Conservation (phyloP, 2,329 filamentous ascomycete genomes). For the Trichophyton equinum region DNA sequence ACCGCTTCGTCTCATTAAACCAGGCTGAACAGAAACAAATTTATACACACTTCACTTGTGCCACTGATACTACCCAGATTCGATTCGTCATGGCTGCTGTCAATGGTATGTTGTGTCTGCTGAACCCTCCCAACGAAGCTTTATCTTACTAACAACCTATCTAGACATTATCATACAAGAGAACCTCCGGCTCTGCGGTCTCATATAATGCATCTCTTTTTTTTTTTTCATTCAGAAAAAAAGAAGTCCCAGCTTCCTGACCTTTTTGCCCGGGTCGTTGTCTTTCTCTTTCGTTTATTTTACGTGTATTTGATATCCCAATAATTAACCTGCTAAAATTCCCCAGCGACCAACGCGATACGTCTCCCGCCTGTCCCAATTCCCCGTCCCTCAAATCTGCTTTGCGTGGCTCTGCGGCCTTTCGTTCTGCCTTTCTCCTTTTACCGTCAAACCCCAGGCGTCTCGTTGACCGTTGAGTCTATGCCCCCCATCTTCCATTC, state of each 20-base stretch:
- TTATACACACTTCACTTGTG: constrained; percentile 98
- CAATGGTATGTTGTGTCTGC: constrained; percentile 55
- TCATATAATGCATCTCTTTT: constrained; percentile 56
- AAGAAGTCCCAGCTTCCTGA: constrained; percentile 19
- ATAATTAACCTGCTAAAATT: neutral
- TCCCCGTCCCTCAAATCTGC: neutral
- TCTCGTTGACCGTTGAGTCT: neutral
- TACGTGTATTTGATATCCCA: constrained; percentile 8
- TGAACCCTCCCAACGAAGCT: too few relatives aligned
- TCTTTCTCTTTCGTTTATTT: constrained; percentile 5
- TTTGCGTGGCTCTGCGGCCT: neutral
- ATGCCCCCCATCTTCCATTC: neutral
- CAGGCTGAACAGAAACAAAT: constrained; percentile 99
- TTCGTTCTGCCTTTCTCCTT: neutral
- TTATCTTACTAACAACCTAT: constrained; percentile 18
- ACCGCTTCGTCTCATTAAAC: constrained; percentile 95
- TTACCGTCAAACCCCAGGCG: neutral
- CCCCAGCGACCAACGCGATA: neutral
- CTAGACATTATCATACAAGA: constrained; percentile 99
- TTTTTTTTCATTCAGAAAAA: neutral
- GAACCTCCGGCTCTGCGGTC: constrained; percentile 89
- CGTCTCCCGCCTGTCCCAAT: neutral
- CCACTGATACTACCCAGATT: constrained; percentile 97
- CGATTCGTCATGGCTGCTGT: constrained; percentile 99
- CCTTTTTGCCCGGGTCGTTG: constrained; percentile 18